Conservation (phyloP, 257 asterid species). For the Solanum dulcamara region DNA sequence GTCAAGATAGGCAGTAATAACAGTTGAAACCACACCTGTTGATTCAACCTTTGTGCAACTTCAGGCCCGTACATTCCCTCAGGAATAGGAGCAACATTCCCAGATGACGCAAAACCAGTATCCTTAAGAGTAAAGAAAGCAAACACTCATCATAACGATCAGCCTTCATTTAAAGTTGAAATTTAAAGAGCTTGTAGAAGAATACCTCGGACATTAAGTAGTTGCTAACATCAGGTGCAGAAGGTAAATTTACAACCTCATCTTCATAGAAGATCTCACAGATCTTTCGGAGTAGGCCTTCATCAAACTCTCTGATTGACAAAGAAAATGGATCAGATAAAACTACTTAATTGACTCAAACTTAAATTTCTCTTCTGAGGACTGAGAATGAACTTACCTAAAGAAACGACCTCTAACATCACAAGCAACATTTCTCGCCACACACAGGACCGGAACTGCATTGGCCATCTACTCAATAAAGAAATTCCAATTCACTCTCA, state of each 20-base stretch:
- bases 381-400: slow-evolving; percentile 43
- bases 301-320: slow-evolving; percentile 76
- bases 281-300: slow-evolving; percentile 48
- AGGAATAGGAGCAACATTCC: slow-evolving; percentile 44
- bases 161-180: not conserved
- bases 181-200: not conserved
- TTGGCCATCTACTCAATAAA: slow-evolving; percentile 47
- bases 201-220: slow-evolving; percentile 85
- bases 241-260: slow-evolving; percentile 65
- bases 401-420: slow-evolving; percentile 93
- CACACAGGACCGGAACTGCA: slow-evolving; percentile 93
- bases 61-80: slow-evolving; percentile 85
- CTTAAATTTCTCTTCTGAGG: not conserved
- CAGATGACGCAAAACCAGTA: slow-evolving; percentile 54
- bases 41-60: slow-evolving; percentile 48
- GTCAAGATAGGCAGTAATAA: not conserved
- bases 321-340: not conserved
- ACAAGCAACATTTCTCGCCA: slow-evolving; percentile 98
- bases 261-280: slow-evolving; percentile 74
- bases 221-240: slow-evolving; percentile 92
- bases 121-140: slow-evolving; percentile 41
- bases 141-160: slow-evolving; percentile 3
- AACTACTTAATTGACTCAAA: not conserved
- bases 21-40: slow-evolving; percentile 28
- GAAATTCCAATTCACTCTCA: not conserved